These are phyloP conservation scores for Jamesozyma hellenica DNA, from an alignment of 805 yeast genomes.

Conservation along the genomic window DNA sequence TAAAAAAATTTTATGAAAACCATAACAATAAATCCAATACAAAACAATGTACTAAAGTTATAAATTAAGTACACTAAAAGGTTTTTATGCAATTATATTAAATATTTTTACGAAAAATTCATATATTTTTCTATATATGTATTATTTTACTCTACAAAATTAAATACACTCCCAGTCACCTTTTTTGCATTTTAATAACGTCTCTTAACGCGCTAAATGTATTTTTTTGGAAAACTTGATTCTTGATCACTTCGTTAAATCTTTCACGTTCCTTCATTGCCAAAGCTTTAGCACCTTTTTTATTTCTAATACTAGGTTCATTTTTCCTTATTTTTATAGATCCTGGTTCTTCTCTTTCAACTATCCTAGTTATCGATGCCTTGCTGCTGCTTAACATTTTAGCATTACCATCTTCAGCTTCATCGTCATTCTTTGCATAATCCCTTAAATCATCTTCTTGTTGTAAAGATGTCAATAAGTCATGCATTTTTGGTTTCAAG, in stretches of 20 bases:
- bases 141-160: background rate
- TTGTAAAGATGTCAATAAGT: slow-evolving; percentile 45
- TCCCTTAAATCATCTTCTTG: slow-evolving; percentile 23
- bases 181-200: slow-evolving; percentile 36
- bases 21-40: too few relatives aligned
- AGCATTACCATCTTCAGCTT: slow-evolving; percentile 12
- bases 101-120: too few relatives aligned
- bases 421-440: slow-evolving; percentile 5
- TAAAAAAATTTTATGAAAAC: too few relatives aligned
- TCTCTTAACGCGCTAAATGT: slow-evolving; percentile 59
- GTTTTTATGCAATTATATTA: too few relatives aligned
- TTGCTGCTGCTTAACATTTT: slow-evolving; percentile 2
- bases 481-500: slow-evolving; percentile 58
- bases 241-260: slow-evolving; percentile 48
- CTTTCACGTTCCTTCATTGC: slow-evolving; percentile 47
- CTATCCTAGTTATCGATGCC: slow-evolving; percentile 4
- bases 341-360: slow-evolving; percentile 11
- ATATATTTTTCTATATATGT: background rate
- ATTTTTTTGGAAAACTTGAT: slow-evolving; percentile 42
- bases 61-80: too few relatives aligned
- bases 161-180: background rate
- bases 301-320: slow-evolving; percentile 46
- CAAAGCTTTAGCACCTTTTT: slow-evolving; percentile 44
- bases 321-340: slow-evolving; percentile 27
- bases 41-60: too few relatives aligned